Percentiles rank a stretch among this genome's conserved stretches.
Conservation (phyloP, 495 filamentous ascomycete species). For the Penicillium ucsense region DNA sequence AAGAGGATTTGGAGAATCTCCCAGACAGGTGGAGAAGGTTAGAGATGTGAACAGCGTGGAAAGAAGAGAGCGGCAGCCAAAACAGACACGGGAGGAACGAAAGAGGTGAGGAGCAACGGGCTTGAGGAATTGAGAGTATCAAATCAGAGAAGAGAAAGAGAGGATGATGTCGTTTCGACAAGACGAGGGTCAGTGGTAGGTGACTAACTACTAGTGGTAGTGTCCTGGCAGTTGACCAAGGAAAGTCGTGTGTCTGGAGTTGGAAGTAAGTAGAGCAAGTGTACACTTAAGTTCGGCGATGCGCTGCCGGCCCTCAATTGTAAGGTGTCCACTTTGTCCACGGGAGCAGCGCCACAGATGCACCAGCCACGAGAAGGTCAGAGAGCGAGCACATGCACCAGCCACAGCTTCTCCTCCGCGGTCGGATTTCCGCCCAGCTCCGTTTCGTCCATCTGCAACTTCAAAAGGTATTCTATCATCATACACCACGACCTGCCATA, state of each 20-base stretch:
- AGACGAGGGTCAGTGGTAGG: too few relatives aligned
- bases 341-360: not conserved
- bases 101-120: not conserved
- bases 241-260: too few relatives aligned
- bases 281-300: too few relatives aligned
- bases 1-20: not conserved
- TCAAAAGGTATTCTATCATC: too few relatives aligned
- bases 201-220: too few relatives aligned
- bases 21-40: constrained; percentile 5
- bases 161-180: too few relatives aligned
- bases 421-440: not conserved
- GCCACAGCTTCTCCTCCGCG: not conserved
- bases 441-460: too few relatives aligned
- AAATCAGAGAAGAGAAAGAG: not conserved
- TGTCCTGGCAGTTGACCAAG: too few relatives aligned
- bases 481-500: not conserved
- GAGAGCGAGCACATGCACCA: not conserved
- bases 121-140: constrained; percentile 5
- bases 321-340: constrained; percentile 4
- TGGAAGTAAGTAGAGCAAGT: too few relatives aligned
- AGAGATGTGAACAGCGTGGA: not conserved
- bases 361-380: too few relatives aligned
- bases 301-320: not conserved
- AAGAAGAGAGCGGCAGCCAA: not conserved
- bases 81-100: not conserved